Evolutionary conservation across 176 grass and related monocot genomes (phyloP), one percentile per base, ranked within the genome.

Genomic region (Rhynchospora pubera): DNA sequence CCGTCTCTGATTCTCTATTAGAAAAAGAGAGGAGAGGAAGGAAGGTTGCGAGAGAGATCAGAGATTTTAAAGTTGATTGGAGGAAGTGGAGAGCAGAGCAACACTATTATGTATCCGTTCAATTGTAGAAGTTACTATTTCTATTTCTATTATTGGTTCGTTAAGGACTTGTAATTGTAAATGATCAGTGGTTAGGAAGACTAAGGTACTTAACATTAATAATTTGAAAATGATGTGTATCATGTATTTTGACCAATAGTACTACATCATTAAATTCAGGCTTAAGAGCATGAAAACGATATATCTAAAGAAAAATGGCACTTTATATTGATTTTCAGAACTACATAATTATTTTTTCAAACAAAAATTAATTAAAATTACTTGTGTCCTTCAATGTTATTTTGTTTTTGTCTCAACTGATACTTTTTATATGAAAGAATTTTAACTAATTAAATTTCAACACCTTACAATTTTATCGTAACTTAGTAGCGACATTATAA

Each of bases 121-220:
- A 76, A 76, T 76, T 76, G 71, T 47, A 76, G 12, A 68, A 16
- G 71, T 53, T 76, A 55, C n/a, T n/a, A n/a, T n/a, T n/a, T n/a
- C 71, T 53, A 76, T 76, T 28, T 24, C 11, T 53, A 0, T 34
- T 44, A 15, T 75, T 75, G 68, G n/a, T 23, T 44, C 68, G 39
- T 72, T 72, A 48, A 50, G 9, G 9, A 50, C 5, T 50, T 1
- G 9, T 3, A 15, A 71, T 42, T 42, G 18, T 67, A 39, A 70
- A 15, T 2, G 34, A 5, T 42, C 32, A 43, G 30, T 43, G 14
- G 12, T 18, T 16, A 67, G 42, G 14, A 65, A 65, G 9, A 6
- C 32, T 34, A 34, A 34, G 3, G 32, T 34, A 34, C 47, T 50
- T 8, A 39, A 3, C 21, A 65, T 46, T 47, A 0, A 44, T 10